A percentile compares a stretch with the other conserved stretches of the same genome.
phyloP scores from a whole-genome alignment of 2,329 filamentous ascomycete species.

The Diaporthe destruens region DNA sequence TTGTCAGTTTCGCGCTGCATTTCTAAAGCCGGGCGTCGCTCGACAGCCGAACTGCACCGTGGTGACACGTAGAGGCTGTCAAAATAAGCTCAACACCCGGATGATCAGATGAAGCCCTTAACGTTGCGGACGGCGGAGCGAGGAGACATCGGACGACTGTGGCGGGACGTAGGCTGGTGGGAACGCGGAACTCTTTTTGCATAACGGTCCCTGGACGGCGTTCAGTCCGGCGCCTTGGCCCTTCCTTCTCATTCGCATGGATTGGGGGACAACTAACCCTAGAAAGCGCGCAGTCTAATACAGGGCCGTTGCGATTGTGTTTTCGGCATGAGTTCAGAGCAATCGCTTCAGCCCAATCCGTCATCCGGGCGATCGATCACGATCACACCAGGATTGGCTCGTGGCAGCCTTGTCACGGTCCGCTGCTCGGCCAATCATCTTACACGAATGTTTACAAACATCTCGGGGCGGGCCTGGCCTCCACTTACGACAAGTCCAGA shows the following conservation, averaged over 20 bases:
- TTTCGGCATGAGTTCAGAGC: not conserved
- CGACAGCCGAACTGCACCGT: conserved; percentile 24
- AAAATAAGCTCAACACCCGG: conserved; percentile 14
- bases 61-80: conserved; percentile 22
- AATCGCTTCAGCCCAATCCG: not conserved
- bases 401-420: conserved; percentile 32
- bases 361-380: not conserved
- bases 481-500: not conserved
- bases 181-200: not conserved
- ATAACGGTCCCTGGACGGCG: conserved; percentile 12
- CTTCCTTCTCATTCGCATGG: not conserved
- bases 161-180: not conserved
- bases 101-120: conserved; percentile 18
- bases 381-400: not conserved
- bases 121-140: conserved; percentile 11
- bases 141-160: conserved; percentile 6
- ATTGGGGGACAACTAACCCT: too few species aligned
- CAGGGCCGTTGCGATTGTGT: not conserved
- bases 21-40: conserved; percentile 5
- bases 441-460: conserved; percentile 31
- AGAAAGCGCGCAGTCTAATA: not conserved
- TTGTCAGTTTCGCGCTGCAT: conserved; percentile 26
- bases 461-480: not conserved
- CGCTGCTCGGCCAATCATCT: conserved; percentile 34
- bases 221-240: not conserved